Percentiles rank a stretch among this genome's conserved stretches.
phyloP scores from a whole-genome alignment of 2,329 filamentous ascomycete species.

The Phialophora tarda region DNA sequence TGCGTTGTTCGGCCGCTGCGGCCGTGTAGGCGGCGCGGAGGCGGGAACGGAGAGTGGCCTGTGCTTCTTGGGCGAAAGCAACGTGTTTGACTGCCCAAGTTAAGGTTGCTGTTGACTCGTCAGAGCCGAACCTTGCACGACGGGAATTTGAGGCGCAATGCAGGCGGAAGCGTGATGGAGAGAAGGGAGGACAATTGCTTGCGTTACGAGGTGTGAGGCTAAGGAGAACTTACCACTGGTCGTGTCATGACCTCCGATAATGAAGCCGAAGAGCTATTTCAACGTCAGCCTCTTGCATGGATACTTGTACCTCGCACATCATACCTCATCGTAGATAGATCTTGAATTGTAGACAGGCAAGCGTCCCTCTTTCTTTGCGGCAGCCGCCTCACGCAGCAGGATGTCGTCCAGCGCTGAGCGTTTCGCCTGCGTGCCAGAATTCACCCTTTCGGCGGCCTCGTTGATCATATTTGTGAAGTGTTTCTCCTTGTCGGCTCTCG shows the following conservation, averaged over 20 bases:
- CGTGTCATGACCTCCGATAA: constrained; percentile 56
- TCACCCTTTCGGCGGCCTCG: constrained; percentile 26
- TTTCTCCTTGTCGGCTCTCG: constrained; percentile 37
- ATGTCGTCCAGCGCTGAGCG: constrained; percentile 48
- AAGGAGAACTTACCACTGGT: constrained; percentile 38
- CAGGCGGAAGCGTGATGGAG: background rate
- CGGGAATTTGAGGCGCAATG: background rate
- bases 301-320: constrained; percentile 36
- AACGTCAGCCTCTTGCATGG: background rate
- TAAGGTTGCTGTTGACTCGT: constrained; percentile 45
- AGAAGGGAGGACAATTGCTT: background rate
- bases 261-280: constrained; percentile 44
- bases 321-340: constrained; percentile 42
- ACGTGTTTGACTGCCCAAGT: constrained; percentile 51
- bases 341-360: constrained; percentile 38
- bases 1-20: constrained; percentile 31
- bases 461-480: constrained; percentile 36
- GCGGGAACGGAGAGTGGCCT: constrained; percentile 45
- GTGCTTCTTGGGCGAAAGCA: constrained; percentile 44
- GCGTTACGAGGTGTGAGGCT: background rate
- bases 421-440: constrained; percentile 41
- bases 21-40: constrained; percentile 42
- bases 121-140: background rate
- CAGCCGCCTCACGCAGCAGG: constrained; percentile 44
- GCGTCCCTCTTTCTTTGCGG: constrained; percentile 45